A percentile compares a stretch with the other conserved stretches of the same genome.
These are phyloP conservation scores for Cavenderia fasciculata DNA, from an alignment of 78 protist species.

Conservation along the genomic window DNA sequence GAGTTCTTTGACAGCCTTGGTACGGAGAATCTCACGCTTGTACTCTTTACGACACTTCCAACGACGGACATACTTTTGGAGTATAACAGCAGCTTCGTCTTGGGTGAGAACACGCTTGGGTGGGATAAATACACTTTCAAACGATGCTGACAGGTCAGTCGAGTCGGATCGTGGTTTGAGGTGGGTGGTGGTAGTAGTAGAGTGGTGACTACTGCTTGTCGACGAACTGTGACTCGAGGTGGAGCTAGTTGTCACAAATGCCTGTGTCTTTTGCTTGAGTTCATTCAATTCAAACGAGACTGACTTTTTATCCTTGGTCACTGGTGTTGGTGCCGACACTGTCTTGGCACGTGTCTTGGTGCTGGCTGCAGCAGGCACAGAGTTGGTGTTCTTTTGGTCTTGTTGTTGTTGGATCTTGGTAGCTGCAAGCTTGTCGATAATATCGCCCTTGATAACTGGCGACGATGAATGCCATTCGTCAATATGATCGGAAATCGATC, in stretches of 20 bases:
- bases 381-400: too few relatives aligned
- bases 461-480: conserved; percentile 62
- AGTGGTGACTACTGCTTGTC: background rate
- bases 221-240: conserved; percentile 1
- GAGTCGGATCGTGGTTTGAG: background rate
- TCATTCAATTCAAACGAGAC: conserved; percentile 44
- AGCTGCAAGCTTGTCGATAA: too few relatives aligned
- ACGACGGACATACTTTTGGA: conserved; percentile 50
- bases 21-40: conserved; percentile 40
- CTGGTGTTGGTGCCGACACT: conserved; percentile 29
- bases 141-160: conserved; percentile 30
- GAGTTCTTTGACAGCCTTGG: conserved; percentile 60
- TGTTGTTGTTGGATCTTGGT: too few relatives aligned
- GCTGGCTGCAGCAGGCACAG: too few relatives aligned
- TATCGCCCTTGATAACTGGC: conserved; percentile 7
- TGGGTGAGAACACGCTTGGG: conserved; percentile 20
- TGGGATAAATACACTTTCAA: conserved; percentile 37
- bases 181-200: background rate
- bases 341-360: conserved; percentile 45
- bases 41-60: conserved; percentile 63
- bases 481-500: conserved; percentile 37
- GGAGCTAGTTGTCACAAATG: background rate
- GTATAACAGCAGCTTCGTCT: conserved; percentile 34
- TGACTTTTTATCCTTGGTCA: conserved; percentile 29
- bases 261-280: background rate